phyloP scores from a whole-genome alignment of 2,329 filamentous ascomycete species.

The Tricladium varicosporioides region DNA sequence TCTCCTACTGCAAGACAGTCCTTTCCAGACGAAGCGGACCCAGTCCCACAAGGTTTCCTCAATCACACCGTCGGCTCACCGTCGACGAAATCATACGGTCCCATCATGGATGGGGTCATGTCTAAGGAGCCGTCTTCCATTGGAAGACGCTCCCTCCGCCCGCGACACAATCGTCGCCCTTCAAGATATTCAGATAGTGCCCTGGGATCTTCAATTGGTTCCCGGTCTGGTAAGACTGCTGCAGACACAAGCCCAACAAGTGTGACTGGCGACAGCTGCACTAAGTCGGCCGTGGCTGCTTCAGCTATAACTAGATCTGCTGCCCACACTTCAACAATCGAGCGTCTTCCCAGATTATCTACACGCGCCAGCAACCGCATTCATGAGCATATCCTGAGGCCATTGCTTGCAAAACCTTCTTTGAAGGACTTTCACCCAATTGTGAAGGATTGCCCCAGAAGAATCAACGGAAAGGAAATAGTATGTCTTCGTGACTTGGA shows the following conservation, averaged over 20 bases:
- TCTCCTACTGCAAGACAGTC: slow-evolving; percentile 38
- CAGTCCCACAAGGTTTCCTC: slow-evolving; percentile 59
- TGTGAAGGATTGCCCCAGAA: slow-evolving; percentile 72
- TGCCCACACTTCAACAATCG: slow-evolving; percentile 44
- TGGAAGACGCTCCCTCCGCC: slow-evolving; percentile 52
- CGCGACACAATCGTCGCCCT: slow-evolving; percentile 51
- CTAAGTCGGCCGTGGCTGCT: slow-evolving; percentile 42
- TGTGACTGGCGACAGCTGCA: slow-evolving; percentile 39
- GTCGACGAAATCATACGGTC: slow-evolving; percentile 30
- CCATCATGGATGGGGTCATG: slow-evolving; percentile 41
- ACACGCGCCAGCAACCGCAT: slow-evolving; percentile 73
- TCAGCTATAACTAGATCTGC: slow-evolving; percentile 63
- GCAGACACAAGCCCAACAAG: slow-evolving; percentile 36
- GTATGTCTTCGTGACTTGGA: slow-evolving; percentile 90
- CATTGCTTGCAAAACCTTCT: slow-evolving; percentile 69
- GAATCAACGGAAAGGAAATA: slow-evolving; percentile 81
- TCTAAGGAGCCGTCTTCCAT: slow-evolving; percentile 40
- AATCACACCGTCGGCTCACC: slow-evolving; percentile 53
- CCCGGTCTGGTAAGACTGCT: slow-evolving; percentile 51
- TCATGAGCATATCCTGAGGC: slow-evolving; percentile 73
- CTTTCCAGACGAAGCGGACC: slow-evolving; percentile 55
- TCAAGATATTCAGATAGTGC: slow-evolving; percentile 79
- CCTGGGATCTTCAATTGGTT: slow-evolving; percentile 77
- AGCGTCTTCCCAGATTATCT: slow-evolving; percentile 61
- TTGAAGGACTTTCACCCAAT: slow-evolving; percentile 81